These are phyloP conservation scores for Candida glucosophila DNA, from an alignment of 1,139 yeast genomes.

Conservation along the genomic window DNA sequence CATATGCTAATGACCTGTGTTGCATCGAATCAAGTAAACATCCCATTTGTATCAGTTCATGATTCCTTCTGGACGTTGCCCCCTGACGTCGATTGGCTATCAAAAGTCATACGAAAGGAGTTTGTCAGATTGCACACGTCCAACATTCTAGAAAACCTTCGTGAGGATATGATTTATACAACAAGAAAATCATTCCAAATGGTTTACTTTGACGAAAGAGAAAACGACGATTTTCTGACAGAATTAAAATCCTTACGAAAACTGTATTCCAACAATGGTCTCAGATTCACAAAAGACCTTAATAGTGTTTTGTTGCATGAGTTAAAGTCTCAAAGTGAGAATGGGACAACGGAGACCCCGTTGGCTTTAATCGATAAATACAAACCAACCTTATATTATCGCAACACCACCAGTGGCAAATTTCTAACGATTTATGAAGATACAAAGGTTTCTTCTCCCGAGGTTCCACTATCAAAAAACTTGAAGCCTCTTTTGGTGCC, in stretches of 20 bases:
- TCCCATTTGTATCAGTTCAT: conserved; percentile 33
- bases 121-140: conserved; percentile 27
- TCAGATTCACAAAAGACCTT: conserved; percentile 1
- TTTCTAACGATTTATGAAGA: conserved; percentile 5
- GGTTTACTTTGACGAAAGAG: conserved; percentile 21
- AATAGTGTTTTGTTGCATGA: conserved; percentile 11
- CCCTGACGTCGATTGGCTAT: conserved; percentile 18
- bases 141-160: conserved; percentile 17
- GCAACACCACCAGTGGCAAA: conserved; percentile 3
- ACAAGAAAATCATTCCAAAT: conserved; percentile 22
- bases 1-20: conserved; percentile 32
- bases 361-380: conserved; percentile 9
- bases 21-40: conserved; percentile 10
- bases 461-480: conserved; percentile 1
- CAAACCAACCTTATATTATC: conserved; percentile 16
- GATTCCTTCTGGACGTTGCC: conserved; percentile 41
- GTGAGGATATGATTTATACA: conserved; percentile 18
- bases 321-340: conserved; percentile 7
- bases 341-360: conserved; percentile 4
- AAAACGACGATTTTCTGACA: conserved; percentile 11
- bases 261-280: conserved; percentile 3
- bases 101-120: conserved; percentile 20
- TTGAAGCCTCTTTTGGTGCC: conserved; percentile 15
- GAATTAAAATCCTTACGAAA: conserved; percentile 9
- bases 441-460: conserved; percentile 1